phyloP scores from a whole-genome alignment of 2,329 filamentous ascomycete genomes.

The Phyllosticta citribraziliensis region DNA sequence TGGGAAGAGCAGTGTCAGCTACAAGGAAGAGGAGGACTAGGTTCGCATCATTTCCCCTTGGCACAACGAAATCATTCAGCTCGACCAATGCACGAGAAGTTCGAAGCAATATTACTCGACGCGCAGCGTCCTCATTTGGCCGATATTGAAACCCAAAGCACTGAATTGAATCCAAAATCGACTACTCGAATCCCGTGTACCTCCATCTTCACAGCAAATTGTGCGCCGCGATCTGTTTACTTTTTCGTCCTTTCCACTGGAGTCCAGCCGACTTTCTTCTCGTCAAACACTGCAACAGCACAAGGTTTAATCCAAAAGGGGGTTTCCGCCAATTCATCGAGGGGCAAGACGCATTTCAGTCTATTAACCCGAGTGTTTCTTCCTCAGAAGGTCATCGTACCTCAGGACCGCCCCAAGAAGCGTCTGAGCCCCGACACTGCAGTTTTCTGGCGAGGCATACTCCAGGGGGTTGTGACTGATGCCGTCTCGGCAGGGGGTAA shows the following conservation, averaged over 20 bases:
- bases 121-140: no score
- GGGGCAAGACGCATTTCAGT: not conserved
- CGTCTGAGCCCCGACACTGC: slow-evolving; percentile 41
- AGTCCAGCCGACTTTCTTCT: not conserved
- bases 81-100: no score
- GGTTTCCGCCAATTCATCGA: not conserved
- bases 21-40: slow-evolving; percentile 23
- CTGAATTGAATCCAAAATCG: no score
- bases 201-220: not conserved
- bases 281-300: not conserved
- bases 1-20: slow-evolving; percentile 18
- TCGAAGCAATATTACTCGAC: no score
- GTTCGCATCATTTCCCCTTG: no score
- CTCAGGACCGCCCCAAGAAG: slow-evolving; percentile 13
- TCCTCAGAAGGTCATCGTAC: slow-evolving; percentile 15
- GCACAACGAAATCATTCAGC: no score
- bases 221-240: not conserved
- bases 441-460: slow-evolving; percentile 51
- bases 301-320: not conserved
- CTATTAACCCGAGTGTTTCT: not conserved
- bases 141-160: no score
- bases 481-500: slow-evolving; percentile 54
- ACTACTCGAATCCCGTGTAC: not conserved
- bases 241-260: not conserved
- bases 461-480: slow-evolving; percentile 56